phyloP scores from a whole-genome alignment of 1,284 basidiomycete species.

The Trichosporon sp. region DNA sequence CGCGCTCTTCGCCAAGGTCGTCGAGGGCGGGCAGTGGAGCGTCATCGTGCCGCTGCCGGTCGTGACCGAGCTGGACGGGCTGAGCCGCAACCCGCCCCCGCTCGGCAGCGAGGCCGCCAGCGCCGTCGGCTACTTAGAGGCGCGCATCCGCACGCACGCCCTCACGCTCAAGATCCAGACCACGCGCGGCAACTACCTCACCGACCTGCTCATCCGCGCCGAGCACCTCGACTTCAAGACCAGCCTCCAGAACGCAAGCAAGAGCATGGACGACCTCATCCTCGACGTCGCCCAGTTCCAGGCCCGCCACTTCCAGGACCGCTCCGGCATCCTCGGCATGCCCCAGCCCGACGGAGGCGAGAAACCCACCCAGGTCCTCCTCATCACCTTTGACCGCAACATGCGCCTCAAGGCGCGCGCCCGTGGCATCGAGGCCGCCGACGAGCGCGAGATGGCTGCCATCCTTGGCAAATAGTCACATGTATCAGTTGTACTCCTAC shows the following conservation, averaged over 20 bases:
- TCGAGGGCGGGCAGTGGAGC: conserved; percentile 80
- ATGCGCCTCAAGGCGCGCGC: conserved; percentile 50
- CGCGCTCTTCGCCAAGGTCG: conserved; percentile 63
- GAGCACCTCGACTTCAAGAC: conserved; percentile 72
- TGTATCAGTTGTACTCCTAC: background rate
- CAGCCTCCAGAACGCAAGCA: conserved; percentile 20
- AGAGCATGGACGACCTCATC: conserved; percentile 92
- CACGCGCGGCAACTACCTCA: conserved; percentile 86
- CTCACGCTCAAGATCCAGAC: conserved; percentile 88
- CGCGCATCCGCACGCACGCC: conserved; percentile 68
- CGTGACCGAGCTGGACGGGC: conserved; percentile 74
- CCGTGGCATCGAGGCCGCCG: conserved; percentile 44
- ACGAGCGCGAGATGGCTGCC: conserved; percentile 46
- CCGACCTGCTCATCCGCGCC: conserved; percentile 72
- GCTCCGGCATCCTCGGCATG: conserved; percentile 63
- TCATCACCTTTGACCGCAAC: conserved; percentile 88
- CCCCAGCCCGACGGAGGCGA: background rate
- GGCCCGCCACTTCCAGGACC: conserved; percentile 83
- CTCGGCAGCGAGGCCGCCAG: conserved; percentile 64
- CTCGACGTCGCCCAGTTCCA: conserved; percentile 89
- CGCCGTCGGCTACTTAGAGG: conserved; percentile 70
- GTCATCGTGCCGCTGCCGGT: conserved; percentile 79
- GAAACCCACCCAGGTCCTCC: conserved; percentile 70
- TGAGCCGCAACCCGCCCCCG: conserved; percentile 62
- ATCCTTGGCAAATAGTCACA: conserved; percentile 28